A percentile compares a stretch with the other conserved stretches of the same genome.
These are phyloP conservation scores for Exophiala sideris DNA, from an alignment of 2,329 filamentous ascomycete species.

Conservation along the genomic window DNA sequence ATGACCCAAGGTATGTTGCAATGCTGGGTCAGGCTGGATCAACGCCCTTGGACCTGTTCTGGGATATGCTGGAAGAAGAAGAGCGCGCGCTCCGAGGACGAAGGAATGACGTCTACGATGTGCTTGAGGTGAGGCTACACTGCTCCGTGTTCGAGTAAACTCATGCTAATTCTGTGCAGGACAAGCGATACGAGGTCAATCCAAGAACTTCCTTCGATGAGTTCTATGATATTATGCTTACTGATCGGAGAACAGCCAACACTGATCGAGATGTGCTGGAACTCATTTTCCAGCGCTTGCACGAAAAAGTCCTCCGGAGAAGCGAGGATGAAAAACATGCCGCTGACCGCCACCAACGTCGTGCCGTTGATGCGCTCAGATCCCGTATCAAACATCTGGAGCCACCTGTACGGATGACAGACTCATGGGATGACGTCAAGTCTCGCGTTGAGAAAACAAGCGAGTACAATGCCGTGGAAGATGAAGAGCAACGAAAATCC, in stretches of 20 bases:
- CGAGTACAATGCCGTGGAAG: constrained; percentile 78
- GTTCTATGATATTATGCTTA: constrained; percentile 76
- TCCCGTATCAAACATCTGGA: constrained; percentile 86
- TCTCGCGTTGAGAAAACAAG: constrained; percentile 73
- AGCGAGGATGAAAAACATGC: constrained; percentile 79
- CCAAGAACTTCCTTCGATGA: constrained; percentile 83
- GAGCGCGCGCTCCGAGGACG: constrained; percentile 79
- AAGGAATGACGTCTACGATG: constrained; percentile 80
- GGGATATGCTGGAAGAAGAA: constrained; percentile 92
- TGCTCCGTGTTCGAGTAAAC: not conserved
- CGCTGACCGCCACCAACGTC: constrained; percentile 79
- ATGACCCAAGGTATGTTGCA: constrained; percentile 76
- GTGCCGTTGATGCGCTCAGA: constrained; percentile 78
- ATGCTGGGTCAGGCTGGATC: constrained; percentile 84
- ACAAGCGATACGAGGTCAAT: constrained; percentile 87
- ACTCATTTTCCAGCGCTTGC: constrained; percentile 81
- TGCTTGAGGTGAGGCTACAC: constrained; percentile 69
- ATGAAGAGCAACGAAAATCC: constrained; percentile 75
- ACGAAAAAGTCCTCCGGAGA: constrained; percentile 79
- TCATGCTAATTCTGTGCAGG: constrained; percentile 54
- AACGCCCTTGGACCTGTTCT: constrained; percentile 86
- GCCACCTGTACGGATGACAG: constrained; percentile 70
- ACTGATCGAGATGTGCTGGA: constrained; percentile 75
- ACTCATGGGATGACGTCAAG: constrained; percentile 86
- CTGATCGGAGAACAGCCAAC: constrained; percentile 83